phyloP scores from a whole-genome alignment of 495 filamentous ascomycete species.

The Corynascus novoguineensis region DNA sequence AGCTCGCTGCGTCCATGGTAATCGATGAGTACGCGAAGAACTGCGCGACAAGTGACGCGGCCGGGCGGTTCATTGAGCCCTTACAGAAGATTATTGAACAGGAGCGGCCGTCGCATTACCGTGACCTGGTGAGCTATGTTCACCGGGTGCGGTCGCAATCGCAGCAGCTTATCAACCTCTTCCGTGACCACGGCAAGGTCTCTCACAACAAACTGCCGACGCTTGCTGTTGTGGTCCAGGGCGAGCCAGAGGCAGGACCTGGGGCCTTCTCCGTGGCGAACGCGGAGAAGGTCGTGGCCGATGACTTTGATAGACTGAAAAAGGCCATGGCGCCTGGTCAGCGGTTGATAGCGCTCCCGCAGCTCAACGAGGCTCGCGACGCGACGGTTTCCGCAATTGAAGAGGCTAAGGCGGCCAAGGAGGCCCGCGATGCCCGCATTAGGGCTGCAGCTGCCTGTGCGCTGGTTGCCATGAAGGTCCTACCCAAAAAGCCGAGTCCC shows the following conservation, averaged over 20 bases:
- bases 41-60: constrained; percentile 33
- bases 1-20: constrained; percentile 75
- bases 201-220: constrained; percentile 63
- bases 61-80: constrained; percentile 46
- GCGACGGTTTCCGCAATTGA: constrained; percentile 65
- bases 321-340: constrained; percentile 77
- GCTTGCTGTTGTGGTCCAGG: constrained; percentile 86
- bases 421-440: constrained; percentile 79
- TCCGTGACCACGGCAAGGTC: constrained; percentile 80
- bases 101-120: constrained; percentile 75
- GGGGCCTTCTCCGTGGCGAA: constrained; percentile 83
- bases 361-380: constrained; percentile 66
- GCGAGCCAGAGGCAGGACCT: constrained; percentile 80
- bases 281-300: constrained; percentile 74
- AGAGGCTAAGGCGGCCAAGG: constrained; percentile 71
- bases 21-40: constrained; percentile 82
- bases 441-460: constrained; percentile 81
- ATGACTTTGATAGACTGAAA: constrained; percentile 82
- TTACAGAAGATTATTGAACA: constrained; percentile 70
- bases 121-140: constrained; percentile 80
- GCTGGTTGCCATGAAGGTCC: constrained; percentile 72
- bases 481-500: constrained; percentile 84
- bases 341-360: constrained; percentile 68
- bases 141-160: constrained; percentile 86
- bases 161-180: constrained; percentile 78